Conservation (phyloP, 2,329 filamentous ascomycete species). For the Colletotrichum chrysophilum region DNA sequence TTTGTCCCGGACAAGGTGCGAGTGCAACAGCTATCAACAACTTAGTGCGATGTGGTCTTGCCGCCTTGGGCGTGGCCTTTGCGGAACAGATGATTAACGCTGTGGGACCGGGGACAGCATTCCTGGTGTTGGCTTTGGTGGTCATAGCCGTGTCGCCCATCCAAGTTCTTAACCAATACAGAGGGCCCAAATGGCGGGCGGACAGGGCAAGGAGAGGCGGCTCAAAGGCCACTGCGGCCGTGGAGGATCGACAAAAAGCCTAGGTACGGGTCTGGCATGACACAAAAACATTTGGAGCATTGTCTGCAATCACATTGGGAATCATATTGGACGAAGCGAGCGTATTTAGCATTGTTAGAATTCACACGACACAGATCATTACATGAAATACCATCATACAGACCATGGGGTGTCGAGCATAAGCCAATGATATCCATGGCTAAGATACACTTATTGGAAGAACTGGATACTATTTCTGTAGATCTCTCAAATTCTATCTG, state of each 20-base stretch:
- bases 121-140: not conserved
- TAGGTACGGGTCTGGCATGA: not conserved
- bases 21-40: slow-evolving; percentile 40
- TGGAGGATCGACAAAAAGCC: slow-evolving; percentile 9
- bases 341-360: not conserved
- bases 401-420: not conserved
- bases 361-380: not conserved
- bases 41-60: slow-evolving; percentile 23
- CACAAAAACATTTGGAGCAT: not conserved
- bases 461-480: not conserved
- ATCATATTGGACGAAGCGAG: not conserved
- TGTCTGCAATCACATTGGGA: not conserved
- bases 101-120: slow-evolving; percentile 8
- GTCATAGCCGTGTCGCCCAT: slow-evolving; percentile 13
- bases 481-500: not conserved
- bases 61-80: slow-evolving; percentile 8
- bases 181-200: slow-evolving; percentile 15
- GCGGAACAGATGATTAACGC: slow-evolving; percentile 13
- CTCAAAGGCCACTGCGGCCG: not conserved
- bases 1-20: slow-evolving; percentile 33
- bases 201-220: slow-evolving; percentile 1
- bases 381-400: not conserved
- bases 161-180: slow-evolving; percentile 16
- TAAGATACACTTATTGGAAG: not conserved
- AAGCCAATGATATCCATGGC: not conserved